Evolutionary conservation across 1,139 yeast species (phyloP).

Genomic region (Zygoascus meyerae): DNA sequence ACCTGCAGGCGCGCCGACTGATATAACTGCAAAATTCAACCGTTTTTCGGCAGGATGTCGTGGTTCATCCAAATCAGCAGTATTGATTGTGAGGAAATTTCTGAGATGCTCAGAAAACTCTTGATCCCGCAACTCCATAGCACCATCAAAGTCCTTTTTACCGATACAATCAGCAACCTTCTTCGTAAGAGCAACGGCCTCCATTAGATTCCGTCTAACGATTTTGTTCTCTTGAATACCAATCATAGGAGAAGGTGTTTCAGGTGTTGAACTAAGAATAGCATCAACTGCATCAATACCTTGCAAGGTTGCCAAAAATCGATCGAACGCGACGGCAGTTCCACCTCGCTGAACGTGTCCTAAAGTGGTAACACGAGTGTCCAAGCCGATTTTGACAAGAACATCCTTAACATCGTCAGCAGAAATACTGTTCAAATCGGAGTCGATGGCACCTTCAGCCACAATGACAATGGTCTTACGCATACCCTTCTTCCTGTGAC

Average conservation of each 20-base stretch:
- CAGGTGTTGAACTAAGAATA: conserved; percentile 80
- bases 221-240: conserved; percentile 84
- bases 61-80: conserved; percentile 60
- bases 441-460: conserved; percentile 94
- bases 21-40: conserved; percentile 71
- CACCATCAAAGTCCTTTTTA: conserved; percentile 71
- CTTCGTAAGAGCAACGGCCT: conserved; percentile 81
- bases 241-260: conserved; percentile 92
- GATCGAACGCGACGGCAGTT: conserved; percentile 89
- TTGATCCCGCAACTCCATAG: conserved; percentile 80
- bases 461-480: conserved; percentile 93
- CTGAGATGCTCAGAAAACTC: conserved; percentile 76
- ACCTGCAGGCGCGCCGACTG: conserved; percentile 96
- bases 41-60: conserved; percentile 36
- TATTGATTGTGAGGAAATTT: conserved; percentile 63
- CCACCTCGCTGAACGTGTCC: conserved; percentile 99
- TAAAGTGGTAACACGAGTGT: conserved; percentile 87
- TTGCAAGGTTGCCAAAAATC: conserved; percentile 86
- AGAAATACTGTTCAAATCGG: conserved; percentile 72
- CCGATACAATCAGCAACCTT: conserved; percentile 83
- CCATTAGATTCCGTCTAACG: conserved; percentile 75
- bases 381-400: conserved; percentile 76
- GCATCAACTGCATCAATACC: conserved; percentile 98
- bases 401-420: conserved; percentile 74
- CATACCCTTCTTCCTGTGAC: conserved; percentile 83